Base-by-base conservation (phyloP, 2,329 filamentous ascomycete species). In the Trichoderma simmonsii region DNA sequence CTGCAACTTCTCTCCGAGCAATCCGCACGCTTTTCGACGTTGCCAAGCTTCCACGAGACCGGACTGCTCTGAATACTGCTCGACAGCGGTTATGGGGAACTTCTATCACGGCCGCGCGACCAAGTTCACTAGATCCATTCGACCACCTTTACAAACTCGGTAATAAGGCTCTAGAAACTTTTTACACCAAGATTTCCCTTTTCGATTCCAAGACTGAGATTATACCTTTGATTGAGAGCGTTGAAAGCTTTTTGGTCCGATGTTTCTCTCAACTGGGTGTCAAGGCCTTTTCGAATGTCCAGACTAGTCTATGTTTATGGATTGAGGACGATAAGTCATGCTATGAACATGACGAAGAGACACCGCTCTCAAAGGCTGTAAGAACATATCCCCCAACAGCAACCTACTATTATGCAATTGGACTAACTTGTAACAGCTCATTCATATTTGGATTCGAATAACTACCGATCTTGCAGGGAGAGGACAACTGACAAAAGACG, bases 91-190 rank as follows among this genome's bases (percentile, higher is more conserved):
- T 95, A 0, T 94, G 91, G 91, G 81, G 81, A 26, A 77, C 77
- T 9, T 77, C 80, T n/a, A 74, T 77, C 8, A 74, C 75, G 6
- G 73, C 74, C 9, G 73, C 75, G 7, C 78, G 77, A 67, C 74
- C 75, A 12, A 89, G 89, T 4, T 83, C 82, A 6, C 87, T 84
- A 72, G 88, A 94, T 76, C 89, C 91, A 0, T 93, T 91, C 74
- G 87, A 90, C 68, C 84, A 88, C 68, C 80, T 97, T 1, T 92
- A 94, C 77, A 86, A 85, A 57, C 85, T 91, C 15, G 81, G 89
- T 59, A 85, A 84, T 70, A 79, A 82, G 15, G 82, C 88, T 0
- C 82, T 95, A 57, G 80, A 81, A 11, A 80, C 80, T 4, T 81
- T 87, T 1, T 97, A 94, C 77, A 76, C 80, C 2, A 77, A 82